A percentile compares a stretch with the other conserved stretches of the same genome.
Conservation (phyloP, 495 filamentous ascomycete genomes). For the Talaromyces borbonicus region DNA sequence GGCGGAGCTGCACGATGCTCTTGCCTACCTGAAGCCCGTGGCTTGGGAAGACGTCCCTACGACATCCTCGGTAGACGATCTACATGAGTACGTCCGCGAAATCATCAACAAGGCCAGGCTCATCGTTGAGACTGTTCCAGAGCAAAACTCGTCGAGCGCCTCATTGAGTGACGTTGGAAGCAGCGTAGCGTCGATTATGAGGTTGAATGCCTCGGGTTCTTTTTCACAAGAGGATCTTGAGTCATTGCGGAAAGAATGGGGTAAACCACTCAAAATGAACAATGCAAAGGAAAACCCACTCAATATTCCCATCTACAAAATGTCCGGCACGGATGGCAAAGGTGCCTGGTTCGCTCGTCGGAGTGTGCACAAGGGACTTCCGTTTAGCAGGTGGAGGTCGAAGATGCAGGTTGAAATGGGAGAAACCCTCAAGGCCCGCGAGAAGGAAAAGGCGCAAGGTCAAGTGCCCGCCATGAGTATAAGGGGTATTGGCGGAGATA, state of each 20-base stretch:
- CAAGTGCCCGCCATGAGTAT: constrained; percentile 44
- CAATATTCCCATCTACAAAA: constrained; percentile 69
- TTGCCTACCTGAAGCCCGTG: constrained; percentile 62
- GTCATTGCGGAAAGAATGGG: constrained; percentile 69
- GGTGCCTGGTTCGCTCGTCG: constrained; percentile 85
- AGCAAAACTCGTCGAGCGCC: constrained; percentile 35
- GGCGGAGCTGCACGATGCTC: constrained; percentile 59
- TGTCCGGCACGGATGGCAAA: constrained; percentile 65
- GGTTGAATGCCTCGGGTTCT: not conserved
- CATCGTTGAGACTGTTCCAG: constrained; percentile 67
- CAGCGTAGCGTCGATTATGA: not conserved
- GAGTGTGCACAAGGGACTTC: constrained; percentile 68
- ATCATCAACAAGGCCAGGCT: constrained; percentile 56
- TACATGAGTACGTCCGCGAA: constrained; percentile 43
- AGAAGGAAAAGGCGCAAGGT: constrained; percentile 39
- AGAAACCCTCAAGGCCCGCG: constrained; percentile 48
- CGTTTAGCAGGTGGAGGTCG: constrained; percentile 55
- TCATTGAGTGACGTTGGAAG: not conserved
- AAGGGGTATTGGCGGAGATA: constrained; percentile 75
- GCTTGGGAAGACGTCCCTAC: constrained; percentile 53
- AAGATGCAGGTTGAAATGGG: constrained; percentile 39
- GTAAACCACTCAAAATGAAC: constrained; percentile 66
- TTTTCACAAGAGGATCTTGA: constrained; percentile 14
- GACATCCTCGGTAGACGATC: constrained; percentile 35
- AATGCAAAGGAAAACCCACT: constrained; percentile 61